These are phyloP conservation scores for Primulina huaijiensis DNA, from an alignment of 257 asterid species.

Conservation along the genomic window DNA sequence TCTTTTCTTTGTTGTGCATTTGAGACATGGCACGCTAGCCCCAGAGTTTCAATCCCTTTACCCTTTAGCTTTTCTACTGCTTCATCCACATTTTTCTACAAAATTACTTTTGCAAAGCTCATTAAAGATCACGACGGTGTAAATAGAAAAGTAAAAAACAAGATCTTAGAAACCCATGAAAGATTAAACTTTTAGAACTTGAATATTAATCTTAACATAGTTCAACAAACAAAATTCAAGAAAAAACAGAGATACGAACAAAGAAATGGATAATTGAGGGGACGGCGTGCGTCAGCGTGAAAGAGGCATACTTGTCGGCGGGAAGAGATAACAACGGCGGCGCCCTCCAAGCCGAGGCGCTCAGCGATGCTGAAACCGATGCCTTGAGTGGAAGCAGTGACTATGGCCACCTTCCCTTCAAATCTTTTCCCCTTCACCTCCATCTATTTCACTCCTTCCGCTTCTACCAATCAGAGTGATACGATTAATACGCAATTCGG, in stretches of 20 bases:
- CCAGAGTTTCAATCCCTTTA: conserved; percentile 62
- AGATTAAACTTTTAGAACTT: conserved; percentile 5
- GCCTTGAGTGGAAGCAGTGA: conserved; percentile 97
- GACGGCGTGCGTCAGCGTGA: neutral
- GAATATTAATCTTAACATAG: neutral
- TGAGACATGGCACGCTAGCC: conserved; percentile 83
- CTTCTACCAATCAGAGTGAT: neutral
- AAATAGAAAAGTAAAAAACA: neutral
- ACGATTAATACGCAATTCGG: neutral
- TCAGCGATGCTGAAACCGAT: conserved; percentile 85
- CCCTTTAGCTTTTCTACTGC: conserved; percentile 63
- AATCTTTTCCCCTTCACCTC: conserved; percentile 57
- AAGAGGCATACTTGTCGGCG: conserved; percentile 57
- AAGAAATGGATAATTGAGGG: neutral
- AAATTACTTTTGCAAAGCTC: neutral
- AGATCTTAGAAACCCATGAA: neutral
- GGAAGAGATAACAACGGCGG: conserved; percentile 87
- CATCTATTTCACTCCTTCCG: conserved; percentile 9
- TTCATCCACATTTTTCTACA: conserved; percentile 83
- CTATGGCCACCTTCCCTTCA: conserved; percentile 72
- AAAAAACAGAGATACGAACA: neutral
- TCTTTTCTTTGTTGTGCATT: conserved; percentile 73
- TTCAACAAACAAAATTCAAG: neutral
- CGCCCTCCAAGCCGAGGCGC: conserved; percentile 89
- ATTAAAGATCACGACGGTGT: neutral